phyloP scores from a whole-genome alignment of 768 basidiomycete genomes.

The Boletus barrowsii region DNA sequence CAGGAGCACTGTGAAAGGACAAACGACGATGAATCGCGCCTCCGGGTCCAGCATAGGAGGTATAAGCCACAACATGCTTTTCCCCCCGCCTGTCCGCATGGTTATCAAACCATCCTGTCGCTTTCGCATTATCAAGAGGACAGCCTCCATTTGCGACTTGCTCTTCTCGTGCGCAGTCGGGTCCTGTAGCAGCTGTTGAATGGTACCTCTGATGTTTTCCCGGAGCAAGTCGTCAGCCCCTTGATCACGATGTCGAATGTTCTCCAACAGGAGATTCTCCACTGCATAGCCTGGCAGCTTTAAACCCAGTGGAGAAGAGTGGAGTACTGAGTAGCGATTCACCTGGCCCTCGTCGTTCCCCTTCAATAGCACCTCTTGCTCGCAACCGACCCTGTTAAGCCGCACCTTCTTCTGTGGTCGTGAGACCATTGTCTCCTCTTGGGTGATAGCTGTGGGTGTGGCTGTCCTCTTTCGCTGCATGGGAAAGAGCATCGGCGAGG shows the following conservation, averaged over 20 bases:
- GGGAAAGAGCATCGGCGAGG: background rate
- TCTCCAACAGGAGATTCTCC: background rate
- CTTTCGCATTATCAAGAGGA: background rate
- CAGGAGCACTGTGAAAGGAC: constrained; percentile 1
- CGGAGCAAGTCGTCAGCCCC: background rate
- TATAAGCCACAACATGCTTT: constrained; percentile 3
- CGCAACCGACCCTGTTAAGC: background rate
- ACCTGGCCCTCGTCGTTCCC: background rate
- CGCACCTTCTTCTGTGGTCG: background rate
- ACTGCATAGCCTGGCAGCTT: background rate
- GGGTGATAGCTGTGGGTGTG: background rate
- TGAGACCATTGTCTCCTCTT: background rate
- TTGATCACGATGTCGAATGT: background rate
- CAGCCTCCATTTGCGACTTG: constrained; percentile 1
- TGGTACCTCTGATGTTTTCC: background rate
- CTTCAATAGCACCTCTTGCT: background rate
- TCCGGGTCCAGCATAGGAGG: background rate
- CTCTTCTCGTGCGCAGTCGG: background rate
- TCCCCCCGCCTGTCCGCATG: constrained; percentile 5
- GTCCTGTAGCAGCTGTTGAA: background rate
- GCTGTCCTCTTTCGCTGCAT: background rate
- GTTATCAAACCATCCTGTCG: constrained; percentile 3
- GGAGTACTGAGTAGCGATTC: background rate
- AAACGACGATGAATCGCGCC: background rate
- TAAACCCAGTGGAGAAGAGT: background rate